phyloP scores from a whole-genome alignment of 306 rosid genomes.

The Vigna trinervia region DNA sequence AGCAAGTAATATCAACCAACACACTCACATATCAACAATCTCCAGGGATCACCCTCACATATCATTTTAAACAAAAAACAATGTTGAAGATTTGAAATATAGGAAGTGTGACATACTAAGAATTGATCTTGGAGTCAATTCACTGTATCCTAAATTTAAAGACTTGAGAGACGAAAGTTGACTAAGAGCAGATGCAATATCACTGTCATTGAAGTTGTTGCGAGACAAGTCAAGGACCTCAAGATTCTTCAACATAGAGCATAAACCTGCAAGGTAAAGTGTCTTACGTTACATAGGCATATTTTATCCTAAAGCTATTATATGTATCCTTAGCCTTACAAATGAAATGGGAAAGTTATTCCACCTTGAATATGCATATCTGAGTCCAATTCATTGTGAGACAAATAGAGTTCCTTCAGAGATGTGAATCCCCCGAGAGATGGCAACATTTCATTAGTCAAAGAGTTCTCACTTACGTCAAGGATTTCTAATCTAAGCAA shows the following conservation, averaged over 20 bases:
- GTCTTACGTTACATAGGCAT: neutral
- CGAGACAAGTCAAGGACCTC: neutral
- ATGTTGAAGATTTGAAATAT: neutral
- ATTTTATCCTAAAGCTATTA: neutral
- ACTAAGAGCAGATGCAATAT: neutral
- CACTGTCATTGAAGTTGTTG: neutral
- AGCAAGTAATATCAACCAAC: neutral
- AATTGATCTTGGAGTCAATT: neutral
- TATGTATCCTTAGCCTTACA: neutral
- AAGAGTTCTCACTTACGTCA: neutral
- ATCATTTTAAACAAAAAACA: neutral
- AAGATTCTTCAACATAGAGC: neutral
- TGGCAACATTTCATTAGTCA: neutral
- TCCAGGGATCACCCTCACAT: neutral
- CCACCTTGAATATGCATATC: conserved; percentile 31
- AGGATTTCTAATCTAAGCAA: conserved; percentile 17
- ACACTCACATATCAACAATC: neutral
- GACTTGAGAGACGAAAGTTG: conserved; percentile 7
- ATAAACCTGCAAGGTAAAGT: conserved; percentile 18
- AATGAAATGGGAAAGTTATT: neutral
- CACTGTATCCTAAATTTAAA: neutral
- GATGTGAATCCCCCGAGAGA: conserved; percentile 31
- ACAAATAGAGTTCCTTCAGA: conserved; percentile 1
- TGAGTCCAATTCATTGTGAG: neutral
- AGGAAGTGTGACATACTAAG: neutral